A percentile compares a stretch with the other conserved stretches of the same genome.
These are phyloP conservation scores for Mrakia hoshinonis DNA, from an alignment of 768 basidiomycete species.

Conservation along the genomic window DNA sequence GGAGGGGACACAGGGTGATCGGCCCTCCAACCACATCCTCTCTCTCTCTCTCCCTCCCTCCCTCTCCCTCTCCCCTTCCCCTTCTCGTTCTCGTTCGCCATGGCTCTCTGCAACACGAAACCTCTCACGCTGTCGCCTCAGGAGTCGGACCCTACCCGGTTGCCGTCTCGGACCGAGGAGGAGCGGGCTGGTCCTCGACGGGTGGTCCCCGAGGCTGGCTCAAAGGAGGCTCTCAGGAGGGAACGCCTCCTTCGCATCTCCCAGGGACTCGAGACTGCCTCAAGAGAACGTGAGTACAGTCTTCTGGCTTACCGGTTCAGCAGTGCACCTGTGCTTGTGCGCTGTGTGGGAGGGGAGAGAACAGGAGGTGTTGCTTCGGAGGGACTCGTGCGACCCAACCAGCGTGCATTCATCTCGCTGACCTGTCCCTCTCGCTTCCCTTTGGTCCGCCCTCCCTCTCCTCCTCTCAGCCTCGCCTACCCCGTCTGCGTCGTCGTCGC, in stretches of 20 bases:
- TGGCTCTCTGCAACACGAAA: conserved; percentile 12
- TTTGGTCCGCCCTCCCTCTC: conserved; percentile 5
- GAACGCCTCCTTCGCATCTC: conserved; percentile 1
- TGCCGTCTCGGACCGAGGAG: conserved; percentile 3
- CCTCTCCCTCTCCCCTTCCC: not conserved
- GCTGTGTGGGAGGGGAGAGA: not conserved
- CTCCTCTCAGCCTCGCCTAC: not conserved
- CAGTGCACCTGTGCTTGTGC: not conserved
- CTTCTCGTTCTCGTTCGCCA: not conserved
- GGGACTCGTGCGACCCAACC: not conserved
- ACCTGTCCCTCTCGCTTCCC: not conserved
- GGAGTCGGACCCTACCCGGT: not conserved
- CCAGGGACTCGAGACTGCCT: not conserved
- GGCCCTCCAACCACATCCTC: not conserved
- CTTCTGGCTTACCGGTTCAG: not conserved
- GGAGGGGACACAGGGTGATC: not conserved
- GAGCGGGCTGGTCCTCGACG: conserved; percentile 12
- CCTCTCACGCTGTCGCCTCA: conserved; percentile 5
- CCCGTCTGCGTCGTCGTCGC: not conserved
- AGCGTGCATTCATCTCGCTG: not conserved
- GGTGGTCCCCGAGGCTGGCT: conserved; percentile 17
- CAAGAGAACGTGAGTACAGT: not conserved
- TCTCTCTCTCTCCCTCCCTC: not conserved
- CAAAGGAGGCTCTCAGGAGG: conserved; percentile 13
- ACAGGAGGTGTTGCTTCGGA: not conserved